phyloP scores from a whole-genome alignment of 768 basidiomycete genomes.

The Mrakia blollopis region DNA sequence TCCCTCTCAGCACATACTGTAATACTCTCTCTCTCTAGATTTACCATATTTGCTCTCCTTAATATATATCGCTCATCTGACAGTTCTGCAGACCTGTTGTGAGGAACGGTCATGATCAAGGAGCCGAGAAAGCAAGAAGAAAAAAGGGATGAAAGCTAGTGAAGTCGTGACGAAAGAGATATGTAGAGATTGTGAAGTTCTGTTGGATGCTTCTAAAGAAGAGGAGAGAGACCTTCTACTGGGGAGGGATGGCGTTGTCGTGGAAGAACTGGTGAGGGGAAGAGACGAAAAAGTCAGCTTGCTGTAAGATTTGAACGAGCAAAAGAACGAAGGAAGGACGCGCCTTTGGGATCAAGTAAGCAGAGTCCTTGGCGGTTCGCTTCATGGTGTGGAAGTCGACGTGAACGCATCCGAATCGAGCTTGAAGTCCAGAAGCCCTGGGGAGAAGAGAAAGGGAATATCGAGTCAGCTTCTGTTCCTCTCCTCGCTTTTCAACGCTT shows the following conservation, averaged over 20 bases:
- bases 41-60: no score
- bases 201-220: no score
- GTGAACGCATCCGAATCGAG: conserved; percentile 66
- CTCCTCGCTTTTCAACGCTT: not conserved
- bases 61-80: no score
- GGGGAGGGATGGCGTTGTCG: not conserved
- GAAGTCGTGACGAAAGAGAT: no score
- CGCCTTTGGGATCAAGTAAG: conserved; percentile 51
- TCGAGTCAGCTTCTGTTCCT: not conserved
- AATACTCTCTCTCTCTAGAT: no score
- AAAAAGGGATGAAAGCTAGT: no score
- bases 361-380: conserved; percentile 61
- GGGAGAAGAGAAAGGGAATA: not conserved
- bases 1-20: no score
- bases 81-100: no score
- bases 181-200: no score
- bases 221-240: not conserved
- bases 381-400: conserved; percentile 66
- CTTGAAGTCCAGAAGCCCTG: conserved; percentile 62
- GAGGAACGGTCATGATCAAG: no score
- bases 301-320: no score
- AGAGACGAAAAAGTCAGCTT: not conserved
- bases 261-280: conserved; percentile 3
- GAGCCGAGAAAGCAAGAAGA: no score
- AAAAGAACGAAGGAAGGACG: not conserved